Evolutionary conservation across 2,329 filamentous ascomycete genomes (phyloP).

Genomic region (Clonostachys rosea): DNA sequence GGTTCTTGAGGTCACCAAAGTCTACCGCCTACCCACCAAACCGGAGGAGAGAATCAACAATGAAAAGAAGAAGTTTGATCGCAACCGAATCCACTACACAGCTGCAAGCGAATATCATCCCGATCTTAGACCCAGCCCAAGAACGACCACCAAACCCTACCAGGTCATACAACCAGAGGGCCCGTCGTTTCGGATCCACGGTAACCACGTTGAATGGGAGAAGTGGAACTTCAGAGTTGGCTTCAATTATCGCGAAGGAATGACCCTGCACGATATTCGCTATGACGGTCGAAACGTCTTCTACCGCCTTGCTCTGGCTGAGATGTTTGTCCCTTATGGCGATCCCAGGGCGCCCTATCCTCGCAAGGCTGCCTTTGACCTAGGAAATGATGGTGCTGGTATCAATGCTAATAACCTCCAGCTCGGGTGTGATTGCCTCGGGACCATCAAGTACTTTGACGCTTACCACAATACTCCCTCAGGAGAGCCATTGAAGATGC

Average conservation of each 20-base stretch:
- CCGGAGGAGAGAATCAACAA: slow-evolving; percentile 14
- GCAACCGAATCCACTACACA: slow-evolving; percentile 25
- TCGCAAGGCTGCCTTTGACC: slow-evolving; percentile 63
- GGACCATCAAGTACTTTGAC: slow-evolving; percentile 43
- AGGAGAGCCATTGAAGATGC: slow-evolving; percentile 19
- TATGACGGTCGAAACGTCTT: slow-evolving; percentile 61
- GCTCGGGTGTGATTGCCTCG: slow-evolving; percentile 62
- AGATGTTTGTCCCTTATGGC: slow-evolving; percentile 65
- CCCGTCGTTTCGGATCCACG: slow-evolving; percentile 30
- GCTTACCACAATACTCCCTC: slow-evolving; percentile 19
- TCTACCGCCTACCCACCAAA: slow-evolving; percentile 35
- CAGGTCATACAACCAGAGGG: slow-evolving; percentile 19
- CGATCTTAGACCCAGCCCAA: slow-evolving; percentile 9
- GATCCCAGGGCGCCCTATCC: slow-evolving; percentile 58
- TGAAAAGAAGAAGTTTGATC: slow-evolving; percentile 24
- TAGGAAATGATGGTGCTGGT: slow-evolving; percentile 62
- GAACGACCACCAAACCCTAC: slow-evolving; percentile 18
- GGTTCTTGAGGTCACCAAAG: slow-evolving; percentile 33
- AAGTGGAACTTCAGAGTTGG: slow-evolving; percentile 63
- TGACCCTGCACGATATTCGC: slow-evolving; percentile 60
- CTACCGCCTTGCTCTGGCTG: slow-evolving; percentile 59
- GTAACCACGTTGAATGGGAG: slow-evolving; percentile 44
- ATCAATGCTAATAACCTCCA: slow-evolving; percentile 60
- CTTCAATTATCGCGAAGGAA: slow-evolving; percentile 64
- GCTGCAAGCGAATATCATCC: slow-evolving; percentile 34